Evolutionary conservation across 257 asterid genomes (phyloP).

Genomic region (Asclepias syriaca): DNA sequence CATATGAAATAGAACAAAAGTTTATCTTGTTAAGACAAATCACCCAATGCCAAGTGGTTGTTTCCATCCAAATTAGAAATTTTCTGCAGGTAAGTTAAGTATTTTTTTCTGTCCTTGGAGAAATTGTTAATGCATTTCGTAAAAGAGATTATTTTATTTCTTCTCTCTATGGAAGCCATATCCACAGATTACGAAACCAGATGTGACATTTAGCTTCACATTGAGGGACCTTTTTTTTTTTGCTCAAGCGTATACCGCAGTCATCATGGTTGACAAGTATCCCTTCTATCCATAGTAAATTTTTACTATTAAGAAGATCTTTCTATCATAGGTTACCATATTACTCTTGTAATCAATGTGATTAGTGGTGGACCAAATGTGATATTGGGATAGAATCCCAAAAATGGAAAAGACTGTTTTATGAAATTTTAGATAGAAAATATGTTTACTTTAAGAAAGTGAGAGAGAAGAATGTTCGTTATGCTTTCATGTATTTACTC

Average conservation of each 20-base stretch:
- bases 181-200: not conserved
- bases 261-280: not conserved
- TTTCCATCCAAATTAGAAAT: not conserved
- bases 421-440: not conserved
- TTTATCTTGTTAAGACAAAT: not conserved
- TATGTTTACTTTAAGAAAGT: not conserved
- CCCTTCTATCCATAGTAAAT: not conserved
- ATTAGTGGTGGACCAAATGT: not conserved
- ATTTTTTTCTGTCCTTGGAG: not conserved
- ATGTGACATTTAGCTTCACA: not conserved
- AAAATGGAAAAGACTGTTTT: too few relatives aligned
- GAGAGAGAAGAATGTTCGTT: not conserved
- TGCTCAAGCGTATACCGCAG: not conserved
- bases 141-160: not conserved
- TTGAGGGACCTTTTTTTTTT: too few relatives aligned
- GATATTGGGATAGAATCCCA: not conserved
- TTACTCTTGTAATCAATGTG: not conserved
- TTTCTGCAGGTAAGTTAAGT: not conserved
- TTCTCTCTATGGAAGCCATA: not conserved
- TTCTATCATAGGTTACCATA: too few relatives aligned
- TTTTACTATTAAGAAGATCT: too few relatives aligned
- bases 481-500: not conserved
- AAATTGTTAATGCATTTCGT: not conserved
- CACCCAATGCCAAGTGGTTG: not conserved
- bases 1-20: not conserved